Conservation (phyloP, 192 early-diverging fungal genomes). For the Rhizophagus sp. region DNA sequence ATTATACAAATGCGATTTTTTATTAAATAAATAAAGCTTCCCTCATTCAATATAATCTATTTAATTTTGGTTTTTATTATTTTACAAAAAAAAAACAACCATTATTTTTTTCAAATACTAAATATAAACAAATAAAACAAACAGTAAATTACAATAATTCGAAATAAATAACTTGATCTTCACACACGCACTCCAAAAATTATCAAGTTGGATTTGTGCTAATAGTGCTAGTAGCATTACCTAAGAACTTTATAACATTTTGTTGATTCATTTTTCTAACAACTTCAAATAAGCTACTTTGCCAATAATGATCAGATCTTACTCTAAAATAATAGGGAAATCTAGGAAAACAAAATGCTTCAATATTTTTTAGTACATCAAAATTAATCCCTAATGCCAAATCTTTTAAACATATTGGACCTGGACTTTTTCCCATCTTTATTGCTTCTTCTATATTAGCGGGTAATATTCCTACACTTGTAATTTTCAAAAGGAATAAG, state of each 20-base stretch:
- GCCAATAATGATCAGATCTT: slow-evolving; percentile 42
- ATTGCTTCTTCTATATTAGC: background rate
- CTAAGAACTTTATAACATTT: slow-evolving; percentile 38
- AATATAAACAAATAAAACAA: no score
- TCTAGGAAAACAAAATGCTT: slow-evolving; percentile 29
- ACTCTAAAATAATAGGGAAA: slow-evolving; percentile 46
- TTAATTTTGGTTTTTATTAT: no score
- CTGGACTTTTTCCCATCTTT: background rate
- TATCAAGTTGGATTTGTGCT: background rate
- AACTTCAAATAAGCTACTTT: slow-evolving; percentile 40
- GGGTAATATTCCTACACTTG: background rate
- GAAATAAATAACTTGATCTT: no score
- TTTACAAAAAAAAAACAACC: no score
- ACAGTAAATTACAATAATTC: no score
- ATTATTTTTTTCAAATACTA: no score
- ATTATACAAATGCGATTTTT: no score
- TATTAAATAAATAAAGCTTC: no score
- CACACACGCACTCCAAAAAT: background rate
- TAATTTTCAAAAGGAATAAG: background rate
- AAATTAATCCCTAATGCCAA: slow-evolving; percentile 35
- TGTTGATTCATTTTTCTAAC: slow-evolving; percentile 35
- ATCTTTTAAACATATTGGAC: slow-evolving; percentile 32
- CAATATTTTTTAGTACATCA: slow-evolving; percentile 31
- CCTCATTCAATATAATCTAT: no score
- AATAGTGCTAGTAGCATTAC: background rate